Percentiles rank a stretch among this genome's conserved stretches.
Evolutionary conservation across 2,329 filamentous ascomycete genomes (phyloP).

Genomic region (Calonectria pseudoturangicola): DNA sequence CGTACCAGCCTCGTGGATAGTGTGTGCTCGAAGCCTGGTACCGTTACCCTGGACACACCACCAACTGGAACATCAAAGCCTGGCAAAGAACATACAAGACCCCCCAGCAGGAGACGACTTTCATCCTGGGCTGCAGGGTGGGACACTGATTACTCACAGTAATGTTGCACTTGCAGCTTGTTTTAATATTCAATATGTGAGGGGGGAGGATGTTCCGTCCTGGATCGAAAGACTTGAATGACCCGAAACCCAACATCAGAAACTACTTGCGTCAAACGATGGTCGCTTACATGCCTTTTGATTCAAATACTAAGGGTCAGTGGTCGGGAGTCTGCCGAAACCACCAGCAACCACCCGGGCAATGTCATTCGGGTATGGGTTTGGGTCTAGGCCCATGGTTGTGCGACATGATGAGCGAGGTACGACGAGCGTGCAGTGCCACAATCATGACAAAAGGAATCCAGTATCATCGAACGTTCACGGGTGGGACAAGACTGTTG

Average conservation of each 20-base stretch:
- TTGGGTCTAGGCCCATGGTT: neutral
- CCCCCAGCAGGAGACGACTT: neutral
- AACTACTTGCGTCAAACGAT: conserved; percentile 10
- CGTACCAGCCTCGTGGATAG: neutral
- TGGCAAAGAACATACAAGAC: neutral
- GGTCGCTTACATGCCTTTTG: conserved; percentile 4
- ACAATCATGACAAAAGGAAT: conserved; percentile 19
- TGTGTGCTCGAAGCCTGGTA: neutral
- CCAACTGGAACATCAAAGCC: conserved; percentile 16
- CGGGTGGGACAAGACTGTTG: conserved; percentile 7
- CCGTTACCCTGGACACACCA: conserved; percentile 21
- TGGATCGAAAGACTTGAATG: conserved; percentile 4
- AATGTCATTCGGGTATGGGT: neutral
- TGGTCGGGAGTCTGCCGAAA: conserved; percentile 9
- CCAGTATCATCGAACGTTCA: neutral
- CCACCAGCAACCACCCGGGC: neutral
- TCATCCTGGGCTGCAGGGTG: neutral
- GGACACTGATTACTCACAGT: conserved; percentile 8
- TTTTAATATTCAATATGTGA: neutral
- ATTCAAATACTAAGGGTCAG: neutral
- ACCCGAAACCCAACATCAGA: conserved; percentile 1
- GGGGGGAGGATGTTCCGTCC: neutral
- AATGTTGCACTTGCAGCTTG: conserved; percentile 25
- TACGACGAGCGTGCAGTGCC: conserved; percentile 8
- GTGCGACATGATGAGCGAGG: conserved; percentile 8